Base-by-base conservation (phyloP, 2,329 filamentous ascomycete genomes). In the Clonostachys byssicola region DNA sequence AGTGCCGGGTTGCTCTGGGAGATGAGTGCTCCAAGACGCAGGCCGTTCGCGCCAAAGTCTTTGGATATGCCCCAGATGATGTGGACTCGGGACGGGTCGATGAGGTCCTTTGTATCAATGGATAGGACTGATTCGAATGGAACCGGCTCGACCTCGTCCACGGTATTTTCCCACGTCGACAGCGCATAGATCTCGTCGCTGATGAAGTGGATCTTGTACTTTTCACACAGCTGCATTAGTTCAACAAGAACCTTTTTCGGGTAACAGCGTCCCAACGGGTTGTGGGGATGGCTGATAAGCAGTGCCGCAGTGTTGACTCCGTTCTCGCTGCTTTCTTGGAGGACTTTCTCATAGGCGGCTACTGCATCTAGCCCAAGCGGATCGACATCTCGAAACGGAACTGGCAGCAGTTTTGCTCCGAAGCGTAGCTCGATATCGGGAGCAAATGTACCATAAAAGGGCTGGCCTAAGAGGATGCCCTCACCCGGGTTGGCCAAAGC, bases 31-130 rank as follows among this genome's bases (percentile, higher is more conserved):
- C 78, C 78, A 5, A 81, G 51, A 1, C 78, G 71, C 10, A 81
- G 60, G 1, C 80, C 80, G 40, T 79, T 80, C 17, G 75, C 73
- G 18, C 76, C 75, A 58, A 83, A 83, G 56, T 81, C 78, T 53
- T 77, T 73, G 45, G 62, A 67, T 53, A 70, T 63, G 18, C 68
- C 66, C 59, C 73, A 70, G 18, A 78, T 58, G 2, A 79, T 70
- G 56, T 84, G 80, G 0, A 83, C 63, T 2, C 72, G 65, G 8
- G 57, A 51, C 1, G 71, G 63, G 48, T 81, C 71, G 34, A 83
- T 77, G 34, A 77, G 53, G 0, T 61, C 70, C 0, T 54, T 49
- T 1, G 63, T 56, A 20, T 74, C 63, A 16, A 80, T 70, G 0
- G 73, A 65, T 3, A 78, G 60, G 1, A 63, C 60, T 0, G 75